Conservation (phyloP, 768 basidiomycete species). For the Lactarius psammicola region DNA sequence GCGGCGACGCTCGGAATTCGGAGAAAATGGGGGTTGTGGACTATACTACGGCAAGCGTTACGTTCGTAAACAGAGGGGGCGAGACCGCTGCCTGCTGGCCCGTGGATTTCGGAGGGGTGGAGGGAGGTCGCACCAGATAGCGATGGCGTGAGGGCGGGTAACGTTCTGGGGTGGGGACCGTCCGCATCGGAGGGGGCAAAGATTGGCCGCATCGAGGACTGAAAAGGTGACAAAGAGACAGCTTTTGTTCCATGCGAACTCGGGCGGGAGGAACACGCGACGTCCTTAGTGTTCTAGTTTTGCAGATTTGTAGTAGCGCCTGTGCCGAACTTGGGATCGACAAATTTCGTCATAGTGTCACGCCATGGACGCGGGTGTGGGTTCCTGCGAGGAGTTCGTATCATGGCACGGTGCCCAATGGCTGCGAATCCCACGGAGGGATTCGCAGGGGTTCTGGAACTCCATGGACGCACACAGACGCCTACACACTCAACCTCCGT, state of each 20-base stretch:
- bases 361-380: neutral
- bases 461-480: neutral
- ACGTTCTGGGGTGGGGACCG: neutral
- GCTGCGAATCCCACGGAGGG: too few species aligned
- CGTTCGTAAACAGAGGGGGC: neutral
- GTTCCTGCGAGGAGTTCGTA: neutral
- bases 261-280: neutral
- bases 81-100: neutral
- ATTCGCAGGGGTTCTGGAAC: neutral
- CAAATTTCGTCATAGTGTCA: neutral
- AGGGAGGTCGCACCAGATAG: neutral
- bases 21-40: neutral
- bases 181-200: neutral
- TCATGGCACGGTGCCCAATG: neutral
- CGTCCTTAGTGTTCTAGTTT: neutral
- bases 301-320: neutral
- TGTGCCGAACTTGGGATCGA: conserved; percentile 2
- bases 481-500: neutral
- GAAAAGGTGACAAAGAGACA: neutral
- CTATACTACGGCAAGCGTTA: neutral
- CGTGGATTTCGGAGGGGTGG: conserved; percentile 2
- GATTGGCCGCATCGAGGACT: neutral
- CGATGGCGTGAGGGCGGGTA: neutral
- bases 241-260: neutral
- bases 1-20: neutral